Percentiles rank a stretch among this genome's conserved stretches.
Conservation (phyloP, 768 basidiomycete species). For the Pisolithus albus region DNA sequence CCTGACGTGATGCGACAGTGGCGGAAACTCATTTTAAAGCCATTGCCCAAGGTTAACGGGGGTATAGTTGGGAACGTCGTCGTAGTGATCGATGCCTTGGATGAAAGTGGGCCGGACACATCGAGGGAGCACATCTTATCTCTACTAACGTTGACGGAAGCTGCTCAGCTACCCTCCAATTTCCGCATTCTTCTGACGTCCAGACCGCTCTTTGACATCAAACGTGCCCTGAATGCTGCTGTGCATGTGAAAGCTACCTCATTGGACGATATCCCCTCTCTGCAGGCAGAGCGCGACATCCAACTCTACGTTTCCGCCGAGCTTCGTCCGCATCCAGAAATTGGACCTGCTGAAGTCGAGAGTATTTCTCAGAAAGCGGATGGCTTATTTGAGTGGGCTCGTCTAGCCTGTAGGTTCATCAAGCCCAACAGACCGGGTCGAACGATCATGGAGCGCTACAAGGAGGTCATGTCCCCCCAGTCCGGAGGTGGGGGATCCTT, state of each 20-base stretch:
- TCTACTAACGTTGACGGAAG: neutral
- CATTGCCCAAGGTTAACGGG: conserved; percentile 3
- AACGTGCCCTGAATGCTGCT: neutral
- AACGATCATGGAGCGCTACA: too few species aligned
- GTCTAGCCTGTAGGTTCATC: too few species aligned
- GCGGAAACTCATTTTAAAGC: conserved; percentile 12
- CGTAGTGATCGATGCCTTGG: conserved; percentile 22
- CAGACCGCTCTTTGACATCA: conserved; percentile 2
- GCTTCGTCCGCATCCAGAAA: neutral
- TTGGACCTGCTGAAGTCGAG: too few species aligned
- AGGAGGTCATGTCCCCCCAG: too few species aligned
- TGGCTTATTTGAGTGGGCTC: too few species aligned
- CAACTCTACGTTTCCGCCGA: neutral
- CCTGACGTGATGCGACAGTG: conserved; percentile 7
- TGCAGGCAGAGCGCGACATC: neutral
- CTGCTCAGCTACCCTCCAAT: too few species aligned
- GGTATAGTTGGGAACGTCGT: conserved; percentile 13
- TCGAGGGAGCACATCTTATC: conserved; percentile 7
- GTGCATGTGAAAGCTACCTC: neutral
- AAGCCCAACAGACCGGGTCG: too few species aligned
- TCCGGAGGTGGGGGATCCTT: too few species aligned
- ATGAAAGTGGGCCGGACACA: conserved; percentile 8
- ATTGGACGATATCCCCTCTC: neutral
- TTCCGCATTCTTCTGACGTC: conserved; percentile 1
- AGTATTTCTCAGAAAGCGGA: too few species aligned